Base-by-base conservation (phyloP, 208 protist genomes). In the Trypanosoma congolense region DNA sequence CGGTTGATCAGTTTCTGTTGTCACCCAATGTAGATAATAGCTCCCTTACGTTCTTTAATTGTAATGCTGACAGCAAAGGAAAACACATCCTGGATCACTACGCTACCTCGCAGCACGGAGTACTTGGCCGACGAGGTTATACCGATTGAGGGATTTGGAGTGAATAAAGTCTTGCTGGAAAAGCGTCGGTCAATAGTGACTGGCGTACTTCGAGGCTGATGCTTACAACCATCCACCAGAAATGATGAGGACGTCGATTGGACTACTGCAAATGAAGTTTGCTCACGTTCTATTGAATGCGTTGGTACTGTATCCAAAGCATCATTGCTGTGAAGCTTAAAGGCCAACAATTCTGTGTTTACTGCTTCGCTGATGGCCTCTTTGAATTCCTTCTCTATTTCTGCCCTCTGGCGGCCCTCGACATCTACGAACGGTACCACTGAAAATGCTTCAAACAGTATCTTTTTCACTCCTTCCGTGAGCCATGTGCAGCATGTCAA, bases 21-120 rank as follows among this genome's bases (percentile, higher is more conserved):
- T 87, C 16, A 95, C 65, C 87, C 87, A 18, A 91, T 65, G 60
- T 95, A 95, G 33, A 92, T 77, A 16, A 87, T 43, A n/a, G 22
- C 25, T 30, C 78, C 71, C 30, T 73, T 49, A 8, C 47, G 53
- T 22, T 29, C 28, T 14, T 22, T 51, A 49, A 75, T 76, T 45
- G 84, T 82, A 43, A 92, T 74, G 33, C 68, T 84, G n/a, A 93
- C 75, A 19, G 86, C 73, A 33, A 93, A 61, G 16, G 70, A 74
- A 56, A 85, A 90, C 22, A 55, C 50, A 31, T 59, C 50, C 33
- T 80, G 70, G 62, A 85, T 66, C 43, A 83, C 54, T 8, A 80
- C 60, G 43, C 81, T 83, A 3, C 81, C 79, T 21, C 86, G 72
- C 21, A 89, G 65, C 2, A 85, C 68, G 21, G 76, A 70, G 62